Percentiles rank a stretch among this genome's conserved stretches.
Evolutionary conservation across 176 grass and related monocot species (phyloP).

Genomic region (Phyllostachys edulis): DNA sequence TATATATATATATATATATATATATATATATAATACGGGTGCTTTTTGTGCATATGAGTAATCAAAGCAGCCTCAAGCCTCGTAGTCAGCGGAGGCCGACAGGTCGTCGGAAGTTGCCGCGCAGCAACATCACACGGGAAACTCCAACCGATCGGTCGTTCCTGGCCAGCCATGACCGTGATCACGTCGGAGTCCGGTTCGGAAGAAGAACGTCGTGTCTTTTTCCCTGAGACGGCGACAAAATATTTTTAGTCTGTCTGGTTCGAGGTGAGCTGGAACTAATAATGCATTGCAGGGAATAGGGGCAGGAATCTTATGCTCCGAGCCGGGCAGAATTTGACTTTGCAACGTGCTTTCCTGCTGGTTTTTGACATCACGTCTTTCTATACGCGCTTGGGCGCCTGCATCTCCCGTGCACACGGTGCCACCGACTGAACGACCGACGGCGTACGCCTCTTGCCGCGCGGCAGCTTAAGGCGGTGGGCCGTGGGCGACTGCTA

Average conservation of each 20-base stretch:
- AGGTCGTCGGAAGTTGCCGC: not conserved
- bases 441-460: not conserved
- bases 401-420: not conserved
- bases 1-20: too few species aligned
- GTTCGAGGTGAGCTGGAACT: slow-evolving; percentile 11
- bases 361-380: not conserved
- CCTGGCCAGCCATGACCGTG: not conserved
- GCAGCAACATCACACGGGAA: not conserved
- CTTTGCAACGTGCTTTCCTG: slow-evolving; percentile 7
- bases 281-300: not conserved
- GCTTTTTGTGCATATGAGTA: not conserved
- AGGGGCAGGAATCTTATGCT: not conserved
- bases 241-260: not conserved
- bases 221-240: not conserved
- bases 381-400: not conserved
- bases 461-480: not conserved
- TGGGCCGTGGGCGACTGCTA: not conserved
- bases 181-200: not conserved
- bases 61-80: not conserved
- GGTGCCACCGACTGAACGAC: slow-evolving; percentile 7
- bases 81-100: not conserved
- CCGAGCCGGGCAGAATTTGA: not conserved
- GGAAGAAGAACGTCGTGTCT: not conserved
- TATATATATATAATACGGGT: not conserved
- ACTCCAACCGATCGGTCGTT: not conserved